Evolutionary conservation across 805 yeast species (phyloP), one percentile per base, ranked within the genome.

Genomic region (Hanseniaspora occidentalis): DNA sequence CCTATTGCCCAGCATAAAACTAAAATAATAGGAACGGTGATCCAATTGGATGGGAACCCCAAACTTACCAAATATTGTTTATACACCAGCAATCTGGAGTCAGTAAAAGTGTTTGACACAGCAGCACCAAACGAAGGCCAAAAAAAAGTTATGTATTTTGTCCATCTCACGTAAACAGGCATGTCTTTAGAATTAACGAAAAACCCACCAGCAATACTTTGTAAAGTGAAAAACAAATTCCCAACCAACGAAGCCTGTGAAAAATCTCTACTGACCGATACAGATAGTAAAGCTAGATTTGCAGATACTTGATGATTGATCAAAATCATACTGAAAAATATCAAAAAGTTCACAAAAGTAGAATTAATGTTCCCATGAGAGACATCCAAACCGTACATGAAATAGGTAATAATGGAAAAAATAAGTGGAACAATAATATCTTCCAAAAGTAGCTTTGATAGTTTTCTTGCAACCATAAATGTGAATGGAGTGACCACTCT

Each of bases 111-210:
- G 51, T 77, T 80, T 0, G 86, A 69, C 31, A 70, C 50, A 42
- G 78, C 51, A 2, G 77, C 77, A 2, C 92, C 92, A 57, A 80
- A 81, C 0, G 77, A 78, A 52, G 80, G 84, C 84, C 88, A 85
- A 39, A 79, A 67, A 53, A 73, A 81, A 0, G 89, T 78, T 42
- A 78, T 62, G 57, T 81, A 84, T 53, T 79, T 82, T 4, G 79
- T 70, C 95, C 95, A 84, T 26, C 84, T 66, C 7, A 84, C 94
- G 51, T 85, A 85, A 1, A 82, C 94, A 0, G 94, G 94, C 76
- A 84, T 69, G 1, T 73, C 67, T 6, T 66, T 64, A 1, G 86
- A 74, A 55, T 84, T 83, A 18, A 79, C 81, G 52, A 80, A 84
- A 58, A 74, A 82, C 1, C 95, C 95, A 56, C 84, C 78, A 0